Evolutionary conservation across 2,329 filamentous ascomycete genomes (phyloP).

Genomic region (Fusarium praegraminearum): DNA sequence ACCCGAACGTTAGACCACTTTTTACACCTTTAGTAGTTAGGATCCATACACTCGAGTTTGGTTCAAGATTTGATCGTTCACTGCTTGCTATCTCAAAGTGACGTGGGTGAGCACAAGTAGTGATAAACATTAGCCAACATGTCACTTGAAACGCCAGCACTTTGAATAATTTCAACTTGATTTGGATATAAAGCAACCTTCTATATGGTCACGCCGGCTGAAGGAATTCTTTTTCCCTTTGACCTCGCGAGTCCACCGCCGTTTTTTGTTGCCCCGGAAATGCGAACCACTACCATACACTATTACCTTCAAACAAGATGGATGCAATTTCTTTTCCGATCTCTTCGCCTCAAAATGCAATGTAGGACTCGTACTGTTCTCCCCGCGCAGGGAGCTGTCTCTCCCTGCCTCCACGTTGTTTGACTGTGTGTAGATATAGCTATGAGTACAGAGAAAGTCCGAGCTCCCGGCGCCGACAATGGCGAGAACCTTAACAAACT

Average conservation of each 20-base stretch:
- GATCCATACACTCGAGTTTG: constrained; percentile 47
- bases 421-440: constrained; percentile 8
- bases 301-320: constrained; percentile 16
- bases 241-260: constrained; percentile 15
- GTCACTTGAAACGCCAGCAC: neutral
- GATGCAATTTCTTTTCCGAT: constrained; percentile 29
- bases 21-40: constrained; percentile 48
- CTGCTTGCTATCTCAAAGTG: no score
- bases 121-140: neutral
- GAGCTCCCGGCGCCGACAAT: constrained; percentile 22
- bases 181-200: constrained; percentile 22
- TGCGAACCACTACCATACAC: constrained; percentile 25
- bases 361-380: constrained; percentile 13
- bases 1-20: constrained; percentile 48
- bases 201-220: constrained; percentile 14
- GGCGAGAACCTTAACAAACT: constrained; percentile 2
- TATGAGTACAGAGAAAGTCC: neutral
- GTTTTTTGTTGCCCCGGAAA: constrained; percentile 23
- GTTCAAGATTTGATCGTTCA: constrained; percentile 18
- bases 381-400: constrained; percentile 13
- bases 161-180: constrained; percentile 15
- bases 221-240: constrained; percentile 4
- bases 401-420: neutral
- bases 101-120: neutral
- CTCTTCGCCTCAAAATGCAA: constrained; percentile 11